Evolutionary conservation across 768 basidiomycete genomes (phyloP).

Genomic region (Tylopilus sp.): DNA sequence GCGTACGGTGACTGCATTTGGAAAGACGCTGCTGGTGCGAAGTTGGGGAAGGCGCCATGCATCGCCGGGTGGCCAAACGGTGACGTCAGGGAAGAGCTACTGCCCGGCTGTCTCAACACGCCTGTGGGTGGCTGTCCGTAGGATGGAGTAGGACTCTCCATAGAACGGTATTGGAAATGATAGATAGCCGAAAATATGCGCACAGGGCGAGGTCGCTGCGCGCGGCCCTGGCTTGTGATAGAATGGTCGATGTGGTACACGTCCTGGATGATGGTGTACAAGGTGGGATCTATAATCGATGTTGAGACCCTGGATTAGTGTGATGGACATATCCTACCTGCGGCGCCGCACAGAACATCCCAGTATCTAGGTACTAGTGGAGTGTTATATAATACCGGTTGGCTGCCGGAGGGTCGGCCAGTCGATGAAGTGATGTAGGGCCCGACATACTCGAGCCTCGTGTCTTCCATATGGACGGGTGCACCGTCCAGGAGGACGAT

Average conservation of each 20-base stretch:
- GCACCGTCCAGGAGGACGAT: slow-evolving; percentile 49
- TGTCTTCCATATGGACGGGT: slow-evolving; percentile 51
- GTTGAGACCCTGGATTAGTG: neutral
- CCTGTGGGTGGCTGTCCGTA: slow-evolving; percentile 9
- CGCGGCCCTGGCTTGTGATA: slow-evolving; percentile 17
- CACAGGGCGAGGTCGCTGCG: slow-evolving; percentile 25
- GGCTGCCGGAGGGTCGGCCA: slow-evolving; percentile 25
- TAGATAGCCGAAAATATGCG: slow-evolving; percentile 57
- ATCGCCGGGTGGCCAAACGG: slow-evolving; percentile 1
- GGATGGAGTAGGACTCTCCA: slow-evolving; percentile 7
- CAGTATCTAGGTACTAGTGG: slow-evolving; percentile 63
- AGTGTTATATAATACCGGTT: slow-evolving; percentile 53
- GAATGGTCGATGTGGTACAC: slow-evolving; percentile 38
- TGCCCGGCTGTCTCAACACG: slow-evolving; percentile 2
- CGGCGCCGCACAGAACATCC: slow-evolving; percentile 51
- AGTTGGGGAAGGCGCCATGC: neutral
- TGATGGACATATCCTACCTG: slow-evolving; percentile 39
- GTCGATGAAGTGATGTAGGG: slow-evolving; percentile 31
- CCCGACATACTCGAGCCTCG: slow-evolving; percentile 32
- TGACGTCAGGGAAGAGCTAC: slow-evolving; percentile 17
- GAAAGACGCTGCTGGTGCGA: slow-evolving; percentile 6
- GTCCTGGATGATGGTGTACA: slow-evolving; percentile 65
- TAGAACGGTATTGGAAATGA: slow-evolving; percentile 45
- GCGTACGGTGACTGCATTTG: neutral
- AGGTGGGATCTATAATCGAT: slow-evolving; percentile 53